Conservation (phyloP, 208 protist genomes). For the Leishmania tarentolae region DNA sequence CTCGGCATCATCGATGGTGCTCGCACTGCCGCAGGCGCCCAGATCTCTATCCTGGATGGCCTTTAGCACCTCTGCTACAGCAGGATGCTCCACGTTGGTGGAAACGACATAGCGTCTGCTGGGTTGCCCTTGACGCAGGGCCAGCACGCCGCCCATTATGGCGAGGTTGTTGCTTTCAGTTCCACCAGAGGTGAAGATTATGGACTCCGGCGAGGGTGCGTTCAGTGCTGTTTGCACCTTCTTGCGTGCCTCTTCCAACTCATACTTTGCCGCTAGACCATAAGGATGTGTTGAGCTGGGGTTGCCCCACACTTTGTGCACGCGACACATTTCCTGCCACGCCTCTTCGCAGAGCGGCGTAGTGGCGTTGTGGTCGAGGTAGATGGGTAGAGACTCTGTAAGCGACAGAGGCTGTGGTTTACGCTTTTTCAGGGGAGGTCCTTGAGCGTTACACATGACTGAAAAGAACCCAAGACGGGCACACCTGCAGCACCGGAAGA, state of each 20-base stretch:
- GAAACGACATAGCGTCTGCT: conserved; percentile 63
- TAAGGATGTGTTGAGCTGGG: conserved; percentile 87
- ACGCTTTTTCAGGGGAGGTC: conserved; percentile 63
- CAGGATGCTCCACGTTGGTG: conserved; percentile 85
- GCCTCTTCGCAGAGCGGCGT: conserved; percentile 88
- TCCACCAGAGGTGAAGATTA: conserved; percentile 94
- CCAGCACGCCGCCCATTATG: conserved; percentile 69
- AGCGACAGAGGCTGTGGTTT: conserved; percentile 54
- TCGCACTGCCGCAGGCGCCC: too few species aligned
- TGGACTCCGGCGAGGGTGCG: conserved; percentile 44
- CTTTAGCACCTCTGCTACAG: conserved; percentile 83
- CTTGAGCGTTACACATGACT: conserved; percentile 71
- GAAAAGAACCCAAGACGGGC: neutral
- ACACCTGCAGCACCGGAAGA: too few species aligned
- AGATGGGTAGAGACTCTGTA: conserved; percentile 80
- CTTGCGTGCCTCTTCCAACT: conserved; percentile 71
- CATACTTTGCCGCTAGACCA: conserved; percentile 83
- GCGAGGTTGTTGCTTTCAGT: conserved; percentile 95
- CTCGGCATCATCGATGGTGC: neutral
- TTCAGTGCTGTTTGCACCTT: conserved; percentile 57
- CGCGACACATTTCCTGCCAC: conserved; percentile 64
- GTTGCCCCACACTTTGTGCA: conserved; percentile 87
- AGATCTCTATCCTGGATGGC: conserved; percentile 27
- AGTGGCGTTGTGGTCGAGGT: conserved; percentile 95
- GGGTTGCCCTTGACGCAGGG: conserved; percentile 35